These are phyloP conservation scores for Calonectria crousiana DNA, from an alignment of 2,329 filamentous ascomycete species.

Conservation along the genomic window DNA sequence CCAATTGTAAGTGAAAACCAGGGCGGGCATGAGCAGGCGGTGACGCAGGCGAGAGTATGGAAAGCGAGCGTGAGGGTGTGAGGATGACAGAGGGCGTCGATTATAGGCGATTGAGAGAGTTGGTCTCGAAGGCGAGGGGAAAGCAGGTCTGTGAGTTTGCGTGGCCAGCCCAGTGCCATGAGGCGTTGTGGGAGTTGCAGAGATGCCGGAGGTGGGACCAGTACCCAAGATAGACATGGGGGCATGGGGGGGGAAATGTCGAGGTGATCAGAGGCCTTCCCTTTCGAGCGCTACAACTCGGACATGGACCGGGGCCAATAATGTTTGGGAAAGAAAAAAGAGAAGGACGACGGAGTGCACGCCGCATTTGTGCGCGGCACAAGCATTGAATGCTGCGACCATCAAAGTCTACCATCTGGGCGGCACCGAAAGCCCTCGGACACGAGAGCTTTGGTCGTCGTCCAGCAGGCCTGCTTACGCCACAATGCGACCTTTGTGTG, in stretches of 20 bases:
- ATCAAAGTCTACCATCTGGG: neutral
- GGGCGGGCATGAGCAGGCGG: slow-evolving; percentile 16
- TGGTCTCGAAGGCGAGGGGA: neutral
- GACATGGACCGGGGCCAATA: neutral
- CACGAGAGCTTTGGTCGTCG: neutral
- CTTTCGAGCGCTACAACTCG: neutral
- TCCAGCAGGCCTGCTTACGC: neutral
- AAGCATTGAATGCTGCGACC: neutral
- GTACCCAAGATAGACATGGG: slow-evolving; percentile 10
- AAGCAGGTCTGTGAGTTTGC: neutral
- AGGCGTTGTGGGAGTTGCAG: slow-evolving; percentile 13
- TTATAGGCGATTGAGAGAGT: neutral
- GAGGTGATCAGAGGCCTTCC: slow-evolving; percentile 14
- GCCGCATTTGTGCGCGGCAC: slow-evolving; percentile 1
- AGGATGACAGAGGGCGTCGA: neutral
- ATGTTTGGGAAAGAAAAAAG: neutral
- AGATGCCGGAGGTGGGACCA: slow-evolving; percentile 13
- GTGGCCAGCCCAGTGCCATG: neutral
- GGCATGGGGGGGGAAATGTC: neutral
- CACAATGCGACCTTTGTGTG: neutral
- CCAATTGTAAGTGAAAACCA: slow-evolving; percentile 14
- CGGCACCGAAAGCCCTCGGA: neutral
- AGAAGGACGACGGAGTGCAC: neutral
- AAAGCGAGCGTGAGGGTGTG: neutral
- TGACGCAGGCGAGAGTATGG: slow-evolving; percentile 5